A percentile compares a stretch with the other conserved stretches of the same genome.
These are phyloP conservation scores for Torulaspora globosa DNA, from an alignment of 1,139 yeast genomes.

Conservation along the genomic window DNA sequence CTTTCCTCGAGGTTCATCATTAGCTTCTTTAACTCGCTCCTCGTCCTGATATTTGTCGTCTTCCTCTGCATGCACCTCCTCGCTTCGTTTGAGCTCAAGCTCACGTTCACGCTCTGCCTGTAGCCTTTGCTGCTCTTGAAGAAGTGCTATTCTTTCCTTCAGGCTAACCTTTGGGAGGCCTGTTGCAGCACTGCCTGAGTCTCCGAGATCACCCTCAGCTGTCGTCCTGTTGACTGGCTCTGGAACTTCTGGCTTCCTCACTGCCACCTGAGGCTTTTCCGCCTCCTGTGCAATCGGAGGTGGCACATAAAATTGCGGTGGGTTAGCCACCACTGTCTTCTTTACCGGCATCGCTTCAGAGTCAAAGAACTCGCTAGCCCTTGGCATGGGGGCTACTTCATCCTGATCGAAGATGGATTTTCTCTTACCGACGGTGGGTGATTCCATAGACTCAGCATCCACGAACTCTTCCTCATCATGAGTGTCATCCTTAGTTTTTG, in stretches of 20 bases:
- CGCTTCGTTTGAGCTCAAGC: slow-evolving; percentile 35
- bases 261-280: slow-evolving; percentile 6
- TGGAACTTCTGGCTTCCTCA: slow-evolving; percentile 11
- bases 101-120: slow-evolving; percentile 70
- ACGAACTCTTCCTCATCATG: slow-evolving; percentile 12
- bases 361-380: slow-evolving; percentile 11
- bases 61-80: background rate
- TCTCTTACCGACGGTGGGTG: slow-evolving; percentile 19
- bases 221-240: slow-evolving; percentile 25
- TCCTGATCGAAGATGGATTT: slow-evolving; percentile 15
- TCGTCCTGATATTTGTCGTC: slow-evolving; percentile 4
- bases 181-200: slow-evolving; percentile 11
- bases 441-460: slow-evolving; percentile 10
- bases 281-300: slow-evolving; percentile 16
- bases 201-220: slow-evolving; percentile 18
- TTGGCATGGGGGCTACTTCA: slow-evolving; percentile 14
- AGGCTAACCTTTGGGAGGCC: slow-evolving; percentile 73
- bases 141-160: slow-evolving; percentile 78
- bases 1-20: background rate
- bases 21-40: background rate
- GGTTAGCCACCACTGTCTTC: slow-evolving; percentile 19
- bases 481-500: slow-evolving; percentile 1
- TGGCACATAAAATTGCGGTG: slow-evolving; percentile 19
- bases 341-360: slow-evolving; percentile 12
- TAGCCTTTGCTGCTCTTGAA: slow-evolving; percentile 77